Evolutionary conservation across 164 flowering plant species (phyloP), one percentile per base, ranked within the genome.

Genomic region (Paratinospora sagittata): DNA sequence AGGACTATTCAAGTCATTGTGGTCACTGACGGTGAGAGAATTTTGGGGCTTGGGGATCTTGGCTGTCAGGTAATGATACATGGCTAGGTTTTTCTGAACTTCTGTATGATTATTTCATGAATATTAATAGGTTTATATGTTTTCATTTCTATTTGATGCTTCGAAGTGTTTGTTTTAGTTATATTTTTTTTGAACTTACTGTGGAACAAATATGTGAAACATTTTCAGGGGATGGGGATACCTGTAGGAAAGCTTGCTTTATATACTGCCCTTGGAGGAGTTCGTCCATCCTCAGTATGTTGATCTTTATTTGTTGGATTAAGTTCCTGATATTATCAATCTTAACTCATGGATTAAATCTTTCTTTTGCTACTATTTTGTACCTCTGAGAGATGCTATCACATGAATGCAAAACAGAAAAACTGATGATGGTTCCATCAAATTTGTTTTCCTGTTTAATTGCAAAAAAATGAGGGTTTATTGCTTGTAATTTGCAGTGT

Each of bases 221-320:
- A 11, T 74, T 70, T 36, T 30, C 84, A 89, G 97, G 97, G 97
- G 61, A 92, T 92, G 97, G 97, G 97, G 8, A 92, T 92, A 58
- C 97, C 97, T 3, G 92, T 92, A 0, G 97, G 97, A 5, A 92
- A 92, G 75, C 90, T 92, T 58, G 83, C 97, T 49, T 65, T 92
- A 64, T 91, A 91, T 66, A 85, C 97, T 19, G 96, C 97, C 27
- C 85, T 92, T 5, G 97, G 97, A 75, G 97, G 97, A 66, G 61
- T 92, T 43, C 91, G 90, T 67, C 97, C 97, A 65, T 88, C 96
- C 64, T 82, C 90, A 21, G 97, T 92, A 85, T 83, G 90, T 43
- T 55, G 61, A 55, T 55, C 8, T 4, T 55, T 21, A 1, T 19
- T 55, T 55, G 9, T 55, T 55, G 61, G 61, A 55, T 55, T 17